Percentiles rank a stretch among this genome's conserved stretches.
phyloP scores from a whole-genome alignment of 1,139 yeast genomes.

The Hemisphaericaspora subhashii region DNA sequence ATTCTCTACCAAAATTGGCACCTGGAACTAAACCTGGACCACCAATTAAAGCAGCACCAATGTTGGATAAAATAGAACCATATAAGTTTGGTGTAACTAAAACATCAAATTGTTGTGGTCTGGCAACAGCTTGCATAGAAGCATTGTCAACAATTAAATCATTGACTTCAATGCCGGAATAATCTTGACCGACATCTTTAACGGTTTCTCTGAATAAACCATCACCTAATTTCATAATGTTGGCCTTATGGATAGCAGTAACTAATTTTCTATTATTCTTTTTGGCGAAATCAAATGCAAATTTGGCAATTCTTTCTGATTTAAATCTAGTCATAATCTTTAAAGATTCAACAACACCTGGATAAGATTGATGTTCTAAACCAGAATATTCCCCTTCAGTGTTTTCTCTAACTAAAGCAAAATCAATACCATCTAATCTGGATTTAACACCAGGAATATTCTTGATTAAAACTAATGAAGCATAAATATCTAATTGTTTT shows the following conservation, averaged over 20 bases:
- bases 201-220: constrained; percentile 96
- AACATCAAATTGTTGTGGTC: constrained; percentile 97
- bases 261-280: constrained; percentile 90
- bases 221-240: constrained; percentile 98
- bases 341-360: constrained; percentile 96
- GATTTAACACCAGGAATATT: constrained; percentile 93
- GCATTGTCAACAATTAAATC: constrained; percentile 99
- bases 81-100: constrained; percentile 97
- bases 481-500: constrained; percentile 93
- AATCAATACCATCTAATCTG: constrained; percentile 83
- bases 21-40: constrained; percentile 99
- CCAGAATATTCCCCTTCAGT: constrained; percentile 98
- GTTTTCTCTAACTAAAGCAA: constrained; percentile 95
- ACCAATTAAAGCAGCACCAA: constrained; percentile 97
- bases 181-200: constrained; percentile 85
- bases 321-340: constrained; percentile 93
- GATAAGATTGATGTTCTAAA: constrained; percentile 94
- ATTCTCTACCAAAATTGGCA: constrained; percentile 96
- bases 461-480: constrained; percentile 89
- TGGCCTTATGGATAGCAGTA: constrained; percentile 98
- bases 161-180: constrained; percentile 79
- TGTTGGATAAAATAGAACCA: constrained; percentile 96
- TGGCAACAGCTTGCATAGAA: constrained; percentile 98
- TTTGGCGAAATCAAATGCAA: constrained; percentile 93
- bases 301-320: constrained; percentile 96